Base-by-base conservation (phyloP, 116 monocot genomes). In the Zostera marina region DNA sequence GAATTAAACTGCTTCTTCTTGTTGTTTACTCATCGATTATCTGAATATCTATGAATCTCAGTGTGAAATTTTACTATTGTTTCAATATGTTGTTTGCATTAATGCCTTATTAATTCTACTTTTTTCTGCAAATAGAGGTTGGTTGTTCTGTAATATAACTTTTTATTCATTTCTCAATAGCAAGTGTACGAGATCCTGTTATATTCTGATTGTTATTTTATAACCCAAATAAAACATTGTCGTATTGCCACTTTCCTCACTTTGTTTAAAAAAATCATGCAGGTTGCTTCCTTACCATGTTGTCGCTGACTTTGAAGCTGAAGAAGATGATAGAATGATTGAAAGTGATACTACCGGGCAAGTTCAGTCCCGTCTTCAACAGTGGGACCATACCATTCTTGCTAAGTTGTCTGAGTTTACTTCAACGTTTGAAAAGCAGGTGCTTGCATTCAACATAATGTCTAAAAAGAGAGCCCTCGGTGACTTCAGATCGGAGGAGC, bases 401-500 rank as follows among this genome's bases (percentile, higher is more conserved):
- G 44, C 70, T 38, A 94, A 82, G 63, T 76, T 94, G 8, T 71
- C 77, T 0, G 94, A 94, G 57, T 88, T 94, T 68, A 82, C 77
- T 4, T 58, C 75, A 17, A 88, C 94, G 12, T 85, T 94, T 21
- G 94, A 94, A 68, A 94, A 94, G 52, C 94, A 88, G 56, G 94
- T 88, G 46, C 79, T 88, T 19, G 94, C 89, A 10, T 94, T 88
- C 76, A 94, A 88, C 59, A 88, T 94, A 42, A 82, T 94, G 82
- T 80, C 82, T 1, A 53, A 72, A 38, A 88, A 94, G 72, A 70
- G 82, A 48, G 62, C 79, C 6, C 64, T 76, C 1, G 94, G 94
- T 1, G 88, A 94, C 52, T 94, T 94, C 67, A 65, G 88, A 19
- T 77, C 94, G 0, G 94, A 94, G 73, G 94, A 94, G 67, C 65